Conservation (phyloP, 2,329 filamentous ascomycete species). For the Aphanocladium album region DNA sequence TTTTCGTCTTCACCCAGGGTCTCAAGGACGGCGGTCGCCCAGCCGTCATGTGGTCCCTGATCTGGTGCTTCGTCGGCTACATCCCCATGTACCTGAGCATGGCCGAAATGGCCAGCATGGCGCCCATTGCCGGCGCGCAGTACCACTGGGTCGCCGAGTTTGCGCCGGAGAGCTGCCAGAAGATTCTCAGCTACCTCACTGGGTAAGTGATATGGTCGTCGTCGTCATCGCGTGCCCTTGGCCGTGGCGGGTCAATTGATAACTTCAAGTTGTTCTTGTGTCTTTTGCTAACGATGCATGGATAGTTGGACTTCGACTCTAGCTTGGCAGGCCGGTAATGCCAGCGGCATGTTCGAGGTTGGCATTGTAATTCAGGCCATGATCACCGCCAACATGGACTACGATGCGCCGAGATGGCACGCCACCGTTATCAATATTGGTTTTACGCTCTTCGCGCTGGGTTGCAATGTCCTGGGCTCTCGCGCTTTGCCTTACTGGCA, state of each 20-base stretch:
- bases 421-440: slow-evolving; percentile 13
- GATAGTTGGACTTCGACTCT: slow-evolving; percentile 16
- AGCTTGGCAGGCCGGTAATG: slow-evolving; percentile 17
- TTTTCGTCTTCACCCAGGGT: slow-evolving; percentile 11
- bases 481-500: slow-evolving; percentile 15
- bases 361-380: slow-evolving; percentile 16
- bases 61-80: slow-evolving; percentile 12
- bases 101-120: slow-evolving; percentile 21
- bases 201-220: neutral
- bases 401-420: slow-evolving; percentile 15
- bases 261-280: neutral
- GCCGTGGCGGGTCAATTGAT: neutral
- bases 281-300: neutral
- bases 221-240: neutral
- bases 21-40: slow-evolving; percentile 14
- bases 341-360: slow-evolving; percentile 13
- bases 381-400: slow-evolving; percentile 14
- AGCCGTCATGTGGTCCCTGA: slow-evolving; percentile 7
- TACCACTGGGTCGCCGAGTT: slow-evolving; percentile 20
- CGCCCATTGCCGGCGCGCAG: slow-evolving; percentile 20
- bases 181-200: slow-evolving; percentile 12
- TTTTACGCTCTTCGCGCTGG: slow-evolving; percentile 7
- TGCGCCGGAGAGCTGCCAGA: slow-evolving; percentile 11
- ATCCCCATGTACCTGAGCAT: slow-evolving; percentile 16
- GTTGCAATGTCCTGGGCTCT: slow-evolving; percentile 10